These are phyloP conservation scores for Blakeslea trispora DNA, from an alignment of 371 early-diverging fungal genomes.

Conservation along the genomic window DNA sequence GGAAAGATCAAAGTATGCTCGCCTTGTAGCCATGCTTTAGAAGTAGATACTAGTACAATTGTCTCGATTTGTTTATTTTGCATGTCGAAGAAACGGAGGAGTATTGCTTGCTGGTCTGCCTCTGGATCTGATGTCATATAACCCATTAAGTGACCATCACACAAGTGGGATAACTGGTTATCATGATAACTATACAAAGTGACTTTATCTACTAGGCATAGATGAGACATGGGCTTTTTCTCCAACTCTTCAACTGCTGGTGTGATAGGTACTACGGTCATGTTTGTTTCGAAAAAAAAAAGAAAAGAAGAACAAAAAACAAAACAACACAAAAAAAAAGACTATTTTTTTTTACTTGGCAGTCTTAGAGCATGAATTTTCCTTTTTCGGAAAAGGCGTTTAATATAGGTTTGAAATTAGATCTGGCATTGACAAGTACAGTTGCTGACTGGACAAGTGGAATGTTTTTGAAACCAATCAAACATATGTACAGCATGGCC, in stretches of 20 bases:
- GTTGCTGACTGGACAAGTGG: constrained; percentile 87
- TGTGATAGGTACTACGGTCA: constrained; percentile 23
- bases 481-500: constrained; percentile 90
- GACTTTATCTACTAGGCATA: constrained; percentile 18
- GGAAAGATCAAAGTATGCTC: constrained; percentile 31
- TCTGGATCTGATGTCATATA: constrained; percentile 21
- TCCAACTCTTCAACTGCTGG: constrained; percentile 15
- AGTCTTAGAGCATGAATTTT: background rate
- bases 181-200: constrained; percentile 16
- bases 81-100: constrained; percentile 24
- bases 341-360: constrained; percentile 2
- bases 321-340: background rate
- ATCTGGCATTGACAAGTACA: constrained; percentile 75
- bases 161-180: constrained; percentile 8
- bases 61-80: constrained; percentile 27
- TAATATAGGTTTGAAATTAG: constrained; percentile 6
- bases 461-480: constrained; percentile 88
- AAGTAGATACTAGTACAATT: constrained; percentile 28
- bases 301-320: constrained; percentile 4
- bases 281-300: background rate
- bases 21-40: constrained; percentile 41
- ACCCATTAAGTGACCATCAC: constrained; percentile 26
- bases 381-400: background rate
- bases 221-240: constrained; percentile 1
- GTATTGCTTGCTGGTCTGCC: constrained; percentile 19